phyloP scores from a whole-genome alignment of 768 basidiomycete genomes.

The Termitomyces sp. region DNA sequence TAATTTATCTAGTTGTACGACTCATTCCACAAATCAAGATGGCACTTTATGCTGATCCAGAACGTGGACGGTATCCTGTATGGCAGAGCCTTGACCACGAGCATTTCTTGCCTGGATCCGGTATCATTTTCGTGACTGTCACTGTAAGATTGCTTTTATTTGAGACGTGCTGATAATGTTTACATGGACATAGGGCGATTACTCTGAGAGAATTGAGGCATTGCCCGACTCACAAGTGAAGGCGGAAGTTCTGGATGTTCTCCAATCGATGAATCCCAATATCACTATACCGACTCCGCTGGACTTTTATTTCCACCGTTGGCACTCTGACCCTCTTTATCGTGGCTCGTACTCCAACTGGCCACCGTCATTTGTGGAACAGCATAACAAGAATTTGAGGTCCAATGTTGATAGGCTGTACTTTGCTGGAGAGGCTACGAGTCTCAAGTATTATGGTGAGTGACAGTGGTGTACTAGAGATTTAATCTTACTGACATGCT shows the following conservation, averaged over 20 bases:
- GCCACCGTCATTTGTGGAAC: slow-evolving; percentile 54
- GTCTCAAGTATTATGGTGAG: slow-evolving; percentile 51
- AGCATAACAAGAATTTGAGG: slow-evolving; percentile 50
- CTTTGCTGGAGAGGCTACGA: slow-evolving; percentile 63
- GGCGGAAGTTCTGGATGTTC: slow-evolving; percentile 48
- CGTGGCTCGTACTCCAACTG: slow-evolving; percentile 67
- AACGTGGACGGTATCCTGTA: slow-evolving; percentile 58
- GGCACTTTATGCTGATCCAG: slow-evolving; percentile 50
- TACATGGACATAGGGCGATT: slow-evolving; percentile 43
- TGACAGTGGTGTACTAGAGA: neutral
- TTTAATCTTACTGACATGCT: neutral
- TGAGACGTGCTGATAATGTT: neutral
- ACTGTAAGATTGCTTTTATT: slow-evolving; percentile 24
- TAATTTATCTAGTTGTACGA: neutral
- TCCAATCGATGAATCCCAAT: slow-evolving; percentile 56
- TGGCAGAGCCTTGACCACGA: slow-evolving; percentile 62
- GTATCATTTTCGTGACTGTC: slow-evolving; percentile 49
- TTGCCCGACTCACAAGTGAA: slow-evolving; percentile 42
- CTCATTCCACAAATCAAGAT: slow-evolving; percentile 25
- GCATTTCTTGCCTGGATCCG: slow-evolving; percentile 55
- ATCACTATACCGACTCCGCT: slow-evolving; percentile 47
- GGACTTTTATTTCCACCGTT: slow-evolving; percentile 50
- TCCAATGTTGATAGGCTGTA: slow-evolving; percentile 50
- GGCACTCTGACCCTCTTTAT: slow-evolving; percentile 47
- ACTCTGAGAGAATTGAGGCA: slow-evolving; percentile 50